Evolutionary conservation across 2,329 filamentous ascomycete species (phyloP), one percentile per base, ranked within the genome.

Genomic region (Fusarium falciforme): DNA sequence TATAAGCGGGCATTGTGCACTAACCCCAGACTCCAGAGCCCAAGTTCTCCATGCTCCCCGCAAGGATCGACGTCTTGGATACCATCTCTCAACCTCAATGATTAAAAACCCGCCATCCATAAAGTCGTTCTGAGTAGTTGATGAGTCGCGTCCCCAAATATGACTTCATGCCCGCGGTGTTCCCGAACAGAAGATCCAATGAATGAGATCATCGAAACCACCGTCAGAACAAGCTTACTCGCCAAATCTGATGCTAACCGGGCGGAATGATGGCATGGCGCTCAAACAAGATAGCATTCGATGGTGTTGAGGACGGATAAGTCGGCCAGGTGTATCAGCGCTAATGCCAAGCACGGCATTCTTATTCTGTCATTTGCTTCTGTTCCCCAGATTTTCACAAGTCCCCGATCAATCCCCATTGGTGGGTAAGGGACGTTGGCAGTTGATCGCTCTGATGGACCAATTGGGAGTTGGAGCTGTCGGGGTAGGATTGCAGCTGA

Each of bases 301-400:
- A 36, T 66, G 64, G 64, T 66, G 64, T 61, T 40, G 64, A 66
- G 64, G 57, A 44, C 64, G 58, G 64, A 54, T 66, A 66, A 66
- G 58, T 57, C 58, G 58, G 58, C 64, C 25, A 25, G 16, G 9
- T 27, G 33, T 49, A 61, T 47, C 55, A 52, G 27, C 63, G 42
- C 63, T 66, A 60, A 36, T 27, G 38, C 63, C 27, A 44, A 60
- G 38, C 55, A 17, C 16, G 20, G 31, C 11, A n/a, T 38, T 33
- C 11, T 17, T 29, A 55, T 25, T 16, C 33, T 58, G 29, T 33
- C 38, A 33, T 44, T 40, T n/a, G 38, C n/a, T n/a, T 12, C 9
- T 47, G 10, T 44, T 44, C 58, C 58, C 58, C 25, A 25, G 58
- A 47, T 61, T n/a, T 47, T 61, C n/a, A 16, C 5, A 6, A 61